Evolutionary conservation across 2,329 filamentous ascomycete genomes (phyloP), one percentile per base, ranked within the genome.

Genomic region (Arthroderma sp.): DNA sequence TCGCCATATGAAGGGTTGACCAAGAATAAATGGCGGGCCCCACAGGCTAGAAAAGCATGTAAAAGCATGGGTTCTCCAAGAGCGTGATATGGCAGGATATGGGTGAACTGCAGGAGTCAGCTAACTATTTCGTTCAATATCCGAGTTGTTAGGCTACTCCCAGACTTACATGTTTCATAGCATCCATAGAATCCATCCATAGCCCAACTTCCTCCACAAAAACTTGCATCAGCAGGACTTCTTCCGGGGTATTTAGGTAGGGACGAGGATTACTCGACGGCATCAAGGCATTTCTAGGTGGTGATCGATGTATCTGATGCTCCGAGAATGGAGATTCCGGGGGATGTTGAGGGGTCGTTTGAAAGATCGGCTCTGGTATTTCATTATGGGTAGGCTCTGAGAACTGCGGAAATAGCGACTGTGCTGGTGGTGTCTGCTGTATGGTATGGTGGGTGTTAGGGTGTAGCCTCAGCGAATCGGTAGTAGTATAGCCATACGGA

Each of bases 131-230:
- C 8, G 22, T 47, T 53, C 51, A 52, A 48, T 34, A 36, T 36
- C 31, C 34, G 5, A 34, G 28, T n/a, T 32, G 27, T 32, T 15
- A 41, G n/a, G 6, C 32, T 29, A 22, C 15, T 22, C 15, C 15
- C 15, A 22, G 32, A 59, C 70, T 49, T 62, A 76, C 72, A 59
- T 93, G 84, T 65, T 89, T 89, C 52, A 81, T 74, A 31, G 78
- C 74, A 65, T 94, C 85, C 69, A 95, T 79, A 36, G 80, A 85
- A 63, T 95, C 89, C 85, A 96, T 94, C 86, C 89, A 95, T 3
- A 86, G 64, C 1, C 83, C 87, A 2, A 96, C 85, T 52, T 94
- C 83, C 56, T 93, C 83, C 5, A 93, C 81, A 59, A 94, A 96
- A 0, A 87, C 80, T 60, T 94, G 85, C 81, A 95, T 85, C 58